Evolutionary conservation across 768 basidiomycete species (phyloP).

Genomic region (Fibroporia radiculosa): DNA sequence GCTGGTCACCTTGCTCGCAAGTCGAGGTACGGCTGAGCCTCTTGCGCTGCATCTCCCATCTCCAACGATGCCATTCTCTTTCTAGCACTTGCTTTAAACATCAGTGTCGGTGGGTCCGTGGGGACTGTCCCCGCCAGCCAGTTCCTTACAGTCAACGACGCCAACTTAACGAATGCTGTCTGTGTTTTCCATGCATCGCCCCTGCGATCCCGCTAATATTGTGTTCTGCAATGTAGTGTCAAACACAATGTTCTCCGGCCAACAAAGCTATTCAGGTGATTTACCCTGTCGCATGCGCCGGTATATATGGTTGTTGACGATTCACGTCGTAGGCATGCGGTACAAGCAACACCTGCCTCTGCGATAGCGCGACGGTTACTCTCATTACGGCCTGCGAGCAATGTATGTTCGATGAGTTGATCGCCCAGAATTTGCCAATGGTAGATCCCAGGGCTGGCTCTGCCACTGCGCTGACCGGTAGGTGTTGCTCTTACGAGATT

Average conservation of each 20-base stretch:
- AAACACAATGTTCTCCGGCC: slow-evolving; percentile 20
- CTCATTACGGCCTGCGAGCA: slow-evolving; percentile 50
- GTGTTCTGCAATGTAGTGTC: slow-evolving; percentile 24
- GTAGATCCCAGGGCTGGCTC: slow-evolving; percentile 55
- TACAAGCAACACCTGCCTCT: slow-evolving; percentile 46
- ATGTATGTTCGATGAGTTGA: slow-evolving; percentile 55
- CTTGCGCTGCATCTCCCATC: not conserved
- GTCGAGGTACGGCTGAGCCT: slow-evolving; percentile 1
- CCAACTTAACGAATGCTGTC: slow-evolving; percentile 22
- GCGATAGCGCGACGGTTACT: slow-evolving; percentile 33
- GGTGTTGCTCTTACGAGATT: slow-evolving; percentile 12
- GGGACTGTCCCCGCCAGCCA: slow-evolving; percentile 33
- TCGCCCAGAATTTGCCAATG: slow-evolving; percentile 42
- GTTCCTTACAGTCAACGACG: slow-evolving; percentile 35
- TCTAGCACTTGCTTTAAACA: slow-evolving; percentile 38
- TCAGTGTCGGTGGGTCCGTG: slow-evolving; percentile 33
- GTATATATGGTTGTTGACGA: not conserved
- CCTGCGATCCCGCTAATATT: slow-evolving; percentile 7
- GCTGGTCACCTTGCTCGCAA: slow-evolving; percentile 5
- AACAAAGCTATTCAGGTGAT: slow-evolving; percentile 21
- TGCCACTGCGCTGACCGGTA: slow-evolving; percentile 49
- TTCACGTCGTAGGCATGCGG: slow-evolving; percentile 37
- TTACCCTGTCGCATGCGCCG: not conserved
- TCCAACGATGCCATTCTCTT: slow-evolving; percentile 4
- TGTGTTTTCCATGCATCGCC: slow-evolving; percentile 7